Percentiles rank a stretch among this genome's conserved stretches.
Conservation (phyloP, 768 basidiomycete genomes). For the Hebeloma cylindrosporum region DNA sequence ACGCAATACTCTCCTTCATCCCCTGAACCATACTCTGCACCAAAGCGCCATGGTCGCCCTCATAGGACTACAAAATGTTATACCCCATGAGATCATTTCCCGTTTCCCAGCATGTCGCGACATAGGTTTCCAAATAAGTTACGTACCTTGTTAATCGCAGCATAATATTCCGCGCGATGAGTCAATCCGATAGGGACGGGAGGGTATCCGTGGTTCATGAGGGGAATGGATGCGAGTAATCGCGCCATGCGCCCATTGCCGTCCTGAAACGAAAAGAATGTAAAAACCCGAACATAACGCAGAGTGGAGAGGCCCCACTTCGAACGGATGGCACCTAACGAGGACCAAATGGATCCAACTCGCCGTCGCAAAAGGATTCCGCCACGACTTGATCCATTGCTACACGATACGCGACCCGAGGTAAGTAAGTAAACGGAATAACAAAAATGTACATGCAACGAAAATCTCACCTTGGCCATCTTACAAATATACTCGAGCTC, state of each 20-base stretch:
- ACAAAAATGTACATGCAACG: neutral
- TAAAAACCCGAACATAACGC: neutral
- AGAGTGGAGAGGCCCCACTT: slow-evolving; percentile 15
- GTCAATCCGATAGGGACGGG: slow-evolving; percentile 26
- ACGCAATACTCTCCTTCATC: slow-evolving; percentile 23
- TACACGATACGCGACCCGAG: slow-evolving; percentile 2
- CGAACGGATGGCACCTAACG: slow-evolving; percentile 31
- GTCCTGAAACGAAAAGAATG: slow-evolving; percentile 21
- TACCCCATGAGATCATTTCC: slow-evolving; percentile 9
- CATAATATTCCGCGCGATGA: slow-evolving; percentile 27
- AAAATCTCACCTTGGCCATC: slow-evolving; percentile 26
- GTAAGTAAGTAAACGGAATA: neutral
- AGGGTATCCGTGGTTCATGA: slow-evolving; percentile 29
- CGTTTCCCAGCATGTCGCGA: neutral
- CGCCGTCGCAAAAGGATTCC: slow-evolving; percentile 30
- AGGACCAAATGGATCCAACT: slow-evolving; percentile 32
- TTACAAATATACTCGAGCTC: slow-evolving; percentile 31
- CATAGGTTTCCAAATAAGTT: neutral
- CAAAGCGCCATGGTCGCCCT: slow-evolving; percentile 24
- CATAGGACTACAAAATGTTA: slow-evolving; percentile 20
- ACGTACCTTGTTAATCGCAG: slow-evolving; percentile 23
- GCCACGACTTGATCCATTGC: slow-evolving; percentile 27
- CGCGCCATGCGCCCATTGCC: slow-evolving; percentile 31
- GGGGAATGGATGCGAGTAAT: slow-evolving; percentile 32
- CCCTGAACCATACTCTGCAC: slow-evolving; percentile 24